Evolutionary conservation across 345 rosid species (phyloP).

Genomic region (Conringia planisiliqua): DNA sequence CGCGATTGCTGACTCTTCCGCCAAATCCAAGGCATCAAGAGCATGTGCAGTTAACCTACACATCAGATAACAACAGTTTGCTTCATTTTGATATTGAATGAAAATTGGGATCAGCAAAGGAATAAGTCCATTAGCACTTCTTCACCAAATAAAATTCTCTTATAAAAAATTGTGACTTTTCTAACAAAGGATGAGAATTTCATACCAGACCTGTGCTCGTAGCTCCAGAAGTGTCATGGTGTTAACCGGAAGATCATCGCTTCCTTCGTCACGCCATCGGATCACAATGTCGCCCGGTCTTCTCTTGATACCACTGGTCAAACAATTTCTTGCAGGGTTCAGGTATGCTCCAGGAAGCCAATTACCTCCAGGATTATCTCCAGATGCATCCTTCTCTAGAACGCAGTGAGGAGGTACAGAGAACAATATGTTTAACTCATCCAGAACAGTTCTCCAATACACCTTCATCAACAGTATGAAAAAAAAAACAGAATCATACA

Average conservation of each 20-base stretch:
- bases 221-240: slow-evolving; percentile 72
- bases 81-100: neutral
- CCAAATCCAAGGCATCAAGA: slow-evolving; percentile 59
- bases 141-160: neutral
- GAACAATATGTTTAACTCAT: slow-evolving; percentile 57
- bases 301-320: slow-evolving; percentile 47
- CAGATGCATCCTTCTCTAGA: slow-evolving; percentile 38
- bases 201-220: slow-evolving; percentile 82
- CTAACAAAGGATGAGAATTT: neutral
- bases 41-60: slow-evolving; percentile 82
- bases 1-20: slow-evolving; percentile 78
- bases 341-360: slow-evolving; percentile 92
- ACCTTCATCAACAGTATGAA: slow-evolving; percentile 39
- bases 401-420: slow-evolving; percentile 66
- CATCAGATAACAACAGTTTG: neutral
- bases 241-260: slow-evolving; percentile 59
- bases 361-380: slow-evolving; percentile 64
- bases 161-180: neutral
- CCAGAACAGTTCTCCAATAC: slow-evolving; percentile 77
- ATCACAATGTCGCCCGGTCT: slow-evolving; percentile 57
- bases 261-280: slow-evolving; percentile 85
- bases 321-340: slow-evolving; percentile 78
- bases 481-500: neutral
- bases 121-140: neutral
- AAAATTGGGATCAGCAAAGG: neutral